Percentiles rank a stretch among this genome's conserved stretches.
Evolutionary conservation across 108 stramenopile species (phyloP).

Genomic region (Skeletonema tropicum): DNA sequence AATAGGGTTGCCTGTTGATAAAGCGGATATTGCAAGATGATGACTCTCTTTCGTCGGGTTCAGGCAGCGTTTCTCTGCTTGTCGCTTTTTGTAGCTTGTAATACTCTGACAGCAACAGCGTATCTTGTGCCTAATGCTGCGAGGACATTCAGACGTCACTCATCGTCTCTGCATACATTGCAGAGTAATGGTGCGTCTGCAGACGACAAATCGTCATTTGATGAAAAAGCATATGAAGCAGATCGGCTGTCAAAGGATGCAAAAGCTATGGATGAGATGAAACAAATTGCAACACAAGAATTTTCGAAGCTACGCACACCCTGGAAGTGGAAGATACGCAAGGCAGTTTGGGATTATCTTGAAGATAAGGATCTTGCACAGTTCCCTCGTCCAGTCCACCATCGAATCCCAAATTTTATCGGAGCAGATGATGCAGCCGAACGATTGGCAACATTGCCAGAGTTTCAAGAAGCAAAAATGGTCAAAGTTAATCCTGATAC

Average conservation of each 20-base stretch:
- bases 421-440: conserved; percentile 64
- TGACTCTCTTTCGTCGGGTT: too few species aligned
- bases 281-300: conserved; percentile 50
- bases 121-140: too few species aligned
- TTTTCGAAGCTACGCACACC: conserved; percentile 71
- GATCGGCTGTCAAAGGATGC: conserved; percentile 66
- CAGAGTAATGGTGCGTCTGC: too few species aligned
- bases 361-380: conserved; percentile 63
- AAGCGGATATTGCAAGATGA: too few species aligned
- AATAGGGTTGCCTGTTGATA: too few species aligned
- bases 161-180: too few species aligned
- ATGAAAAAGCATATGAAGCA: conserved; percentile 46
- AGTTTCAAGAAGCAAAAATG: conserved; percentile 53
- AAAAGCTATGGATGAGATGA: conserved; percentile 71
- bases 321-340: conserved; percentile 78
- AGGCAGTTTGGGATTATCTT: conserved; percentile 74
- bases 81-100: too few species aligned
- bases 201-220: conserved; percentile 10
- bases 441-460: conserved; percentile 49
- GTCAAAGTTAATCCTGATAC: conserved; percentile 81
- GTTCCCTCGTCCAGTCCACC: conserved; percentile 73
- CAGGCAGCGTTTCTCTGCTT: too few species aligned
- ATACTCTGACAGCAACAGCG: too few species aligned
- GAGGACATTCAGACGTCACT: too few species aligned
- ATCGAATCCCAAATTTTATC: conserved; percentile 74